Evolutionary conservation across 2,329 filamentous ascomycete genomes (phyloP), one percentile per base, ranked within the genome.

Genomic region (Dryadomyces quercus-mongolicae): DNA sequence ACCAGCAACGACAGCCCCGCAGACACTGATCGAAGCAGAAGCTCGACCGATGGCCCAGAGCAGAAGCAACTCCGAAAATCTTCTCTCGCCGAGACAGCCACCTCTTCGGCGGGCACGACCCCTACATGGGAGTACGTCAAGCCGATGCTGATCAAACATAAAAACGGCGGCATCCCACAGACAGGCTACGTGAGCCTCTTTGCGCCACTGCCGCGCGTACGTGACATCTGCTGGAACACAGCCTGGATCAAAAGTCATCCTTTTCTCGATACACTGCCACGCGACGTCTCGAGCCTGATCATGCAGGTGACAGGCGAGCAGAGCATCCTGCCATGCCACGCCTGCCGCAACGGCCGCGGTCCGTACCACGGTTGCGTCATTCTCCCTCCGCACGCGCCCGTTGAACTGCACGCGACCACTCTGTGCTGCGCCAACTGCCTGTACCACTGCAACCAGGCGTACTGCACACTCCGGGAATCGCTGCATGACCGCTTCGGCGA

Each of bases 241-340:
- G 2, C 42, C 1, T 60, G 65, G 59, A 55, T 59, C 9, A 38
- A 15, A 16, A 49, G 53, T 0, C 51, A 60, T 45, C 57, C 61
- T 0, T 66, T 54, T 16, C 42, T 15, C 6, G 66, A 67, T 51
- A 49, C 53, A 7, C 53, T 59, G 8, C 53, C 61, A 12, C 57
- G 61, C 34, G 65, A 68, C 47, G 50, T 67, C 5, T 62, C 64
- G 9, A 60, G 62, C 16, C 40, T 67, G 5, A 55, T 68, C 7
- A 56, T 68, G 8, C 64, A 68, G 34, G n/a, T 65, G 2, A 68
- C 64, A 1, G 67, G 66, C 15, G 62, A 67, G 2, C 54, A 54
- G 16, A 62, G 62, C 2, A 51, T 56, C 0, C 43, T 31, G 5
- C 61, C 65, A 2, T 69, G 67, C 55, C 20, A 31, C 0, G 52